Evolutionary conservation across 495 filamentous ascomycete genomes (phyloP), one percentile per base, ranked within the genome.

Genomic region (Neurospora sp.): DNA sequence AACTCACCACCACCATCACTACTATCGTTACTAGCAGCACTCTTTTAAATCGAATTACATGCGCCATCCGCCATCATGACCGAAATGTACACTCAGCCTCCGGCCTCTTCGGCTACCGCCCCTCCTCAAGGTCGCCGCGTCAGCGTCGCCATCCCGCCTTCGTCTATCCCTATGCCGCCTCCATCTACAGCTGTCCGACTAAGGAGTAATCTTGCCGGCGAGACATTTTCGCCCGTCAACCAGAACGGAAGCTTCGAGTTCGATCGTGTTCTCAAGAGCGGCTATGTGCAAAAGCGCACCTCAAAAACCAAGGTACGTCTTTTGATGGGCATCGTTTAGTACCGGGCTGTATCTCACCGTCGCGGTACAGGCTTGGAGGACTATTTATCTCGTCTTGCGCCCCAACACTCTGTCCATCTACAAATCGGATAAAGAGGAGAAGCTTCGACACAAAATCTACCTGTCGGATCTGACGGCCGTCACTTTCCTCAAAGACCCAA

Each of bases 181-280:
- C 74, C 70, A 35, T 69, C 65, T 46, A 71, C 74, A 41, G 72
- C 76, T 16, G 27, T 77, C 35, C 71, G 71, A 27, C 46, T 75
- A 27, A 71, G 44, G 22, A 76, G 71, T 65, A 74, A 75, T n/a
- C 73, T 80, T 59, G 77, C 71, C 38, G 59, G 75, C 68, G 77
- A 81, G 71, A 74, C 78, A 12, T 77, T 75, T 68, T 81, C 81
- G 41, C 93, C 93, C 8, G 93, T 98, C 73, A 96, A 97, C 77
- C 92, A 97, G 81, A 94, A 98, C 78, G 96, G 96, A 42, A 93
- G 92, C 78, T 99, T 97, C 80, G 94, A 93, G 76, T 96, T 96
- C 77, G 96, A 99, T 79, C 90, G 94, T 18, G 93, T 98, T 48
- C 82, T 98, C 77, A 97, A 97, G 82, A 89, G 90, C 69, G 94